These are phyloP conservation scores for Bruguiera parviflora DNA, from an alignment of 345 rosid species.

Conservation along the genomic window DNA sequence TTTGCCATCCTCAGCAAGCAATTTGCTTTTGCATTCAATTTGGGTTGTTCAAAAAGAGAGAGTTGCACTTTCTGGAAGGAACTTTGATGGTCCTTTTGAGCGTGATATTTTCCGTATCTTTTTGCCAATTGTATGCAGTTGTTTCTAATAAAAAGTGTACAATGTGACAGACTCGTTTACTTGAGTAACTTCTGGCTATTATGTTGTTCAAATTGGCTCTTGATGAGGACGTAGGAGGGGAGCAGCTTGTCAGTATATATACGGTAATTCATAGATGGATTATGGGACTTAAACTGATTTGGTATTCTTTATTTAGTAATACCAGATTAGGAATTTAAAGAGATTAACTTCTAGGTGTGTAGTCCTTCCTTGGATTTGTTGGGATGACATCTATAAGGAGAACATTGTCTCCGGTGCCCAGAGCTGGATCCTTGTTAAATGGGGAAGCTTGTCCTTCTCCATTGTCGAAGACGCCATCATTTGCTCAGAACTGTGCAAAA, in stretches of 20 bases:
- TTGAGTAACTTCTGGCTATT: background rate
- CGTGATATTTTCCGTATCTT: background rate
- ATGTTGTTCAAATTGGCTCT: constrained; percentile 5
- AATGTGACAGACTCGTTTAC: background rate
- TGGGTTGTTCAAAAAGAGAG: background rate
- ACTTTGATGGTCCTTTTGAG: background rate
- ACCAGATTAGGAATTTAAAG: background rate
- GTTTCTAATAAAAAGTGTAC: background rate
- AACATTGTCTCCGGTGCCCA: constrained; percentile 50
- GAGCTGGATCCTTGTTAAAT: constrained; percentile 35
- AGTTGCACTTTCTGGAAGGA: background rate
- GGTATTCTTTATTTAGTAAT: constrained; percentile 4
- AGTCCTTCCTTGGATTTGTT: constrained; percentile 10
- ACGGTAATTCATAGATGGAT: background rate
- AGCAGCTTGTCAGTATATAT: background rate
- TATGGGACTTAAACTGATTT: constrained; percentile 11
- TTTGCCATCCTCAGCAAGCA: constrained; percentile 2
- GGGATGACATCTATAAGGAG: constrained; percentile 66
- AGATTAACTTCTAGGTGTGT: background rate
- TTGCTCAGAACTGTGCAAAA: constrained; percentile 29
- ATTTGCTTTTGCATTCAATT: background rate
- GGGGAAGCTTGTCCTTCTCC: constrained; percentile 63
- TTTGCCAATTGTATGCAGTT: background rate
- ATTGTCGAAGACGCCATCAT: constrained; percentile 44
- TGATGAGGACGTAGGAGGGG: background rate